Conservation (phyloP, 1,284 basidiomycete species). For the Naganishia cerealis region DNA sequence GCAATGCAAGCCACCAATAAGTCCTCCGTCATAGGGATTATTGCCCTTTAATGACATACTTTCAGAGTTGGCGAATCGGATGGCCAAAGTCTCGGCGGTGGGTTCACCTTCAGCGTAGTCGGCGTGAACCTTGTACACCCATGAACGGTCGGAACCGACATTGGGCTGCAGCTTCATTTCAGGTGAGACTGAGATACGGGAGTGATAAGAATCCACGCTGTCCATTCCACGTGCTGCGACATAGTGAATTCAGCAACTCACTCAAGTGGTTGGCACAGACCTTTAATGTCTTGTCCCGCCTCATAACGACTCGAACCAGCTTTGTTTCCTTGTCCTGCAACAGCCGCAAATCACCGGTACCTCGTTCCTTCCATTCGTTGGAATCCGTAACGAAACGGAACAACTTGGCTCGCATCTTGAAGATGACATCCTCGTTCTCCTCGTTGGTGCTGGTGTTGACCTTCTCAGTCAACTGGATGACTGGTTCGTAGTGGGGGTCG, state of each 20-base stretch:
- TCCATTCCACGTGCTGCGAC: neutral
- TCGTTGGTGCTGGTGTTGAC: conserved; percentile 94
- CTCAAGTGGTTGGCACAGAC: conserved; percentile 98
- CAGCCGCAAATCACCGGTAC: conserved; percentile 84
- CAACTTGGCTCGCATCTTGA: conserved; percentile 99
- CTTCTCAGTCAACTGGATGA: conserved; percentile 88
- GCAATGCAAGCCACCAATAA: conserved; percentile 32
- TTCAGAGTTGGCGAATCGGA: conserved; percentile 95
- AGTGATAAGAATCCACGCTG: neutral
- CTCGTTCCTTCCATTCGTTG: conserved; percentile 89
- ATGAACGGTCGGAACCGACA: conserved; percentile 97
- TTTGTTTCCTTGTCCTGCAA: conserved; percentile 82
- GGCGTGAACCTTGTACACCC: conserved; percentile 97
- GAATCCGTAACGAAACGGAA: conserved; percentile 85
- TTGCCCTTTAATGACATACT: conserved; percentile 64
- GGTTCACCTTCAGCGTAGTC: conserved; percentile 90
- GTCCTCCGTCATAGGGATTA: neutral
- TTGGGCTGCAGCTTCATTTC: conserved; percentile 97
- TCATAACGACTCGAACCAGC: conserved; percentile 96
- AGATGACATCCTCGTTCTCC: conserved; percentile 87
- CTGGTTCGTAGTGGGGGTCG: conserved; percentile 92
- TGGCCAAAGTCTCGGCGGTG: conserved; percentile 90
- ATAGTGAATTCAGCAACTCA: conserved; percentile 58
- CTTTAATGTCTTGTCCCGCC: conserved; percentile 99
- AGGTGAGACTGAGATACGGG: conserved; percentile 64